Conservation (phyloP, 768 basidiomycete genomes). For the Phylloporus arenicola region DNA sequence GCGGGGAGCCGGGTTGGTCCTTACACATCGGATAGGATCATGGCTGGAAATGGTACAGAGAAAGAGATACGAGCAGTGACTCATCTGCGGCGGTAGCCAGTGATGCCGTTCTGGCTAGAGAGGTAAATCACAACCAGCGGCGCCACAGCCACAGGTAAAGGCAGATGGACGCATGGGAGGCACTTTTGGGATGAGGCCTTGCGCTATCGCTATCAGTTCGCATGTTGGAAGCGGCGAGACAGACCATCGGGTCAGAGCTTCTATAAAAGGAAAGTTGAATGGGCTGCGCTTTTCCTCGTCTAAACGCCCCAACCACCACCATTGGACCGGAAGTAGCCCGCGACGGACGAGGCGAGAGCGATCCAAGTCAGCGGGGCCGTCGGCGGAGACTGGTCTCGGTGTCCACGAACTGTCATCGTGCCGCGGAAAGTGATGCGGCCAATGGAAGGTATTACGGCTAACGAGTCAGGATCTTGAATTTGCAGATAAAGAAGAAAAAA, state of each 20-base stretch:
- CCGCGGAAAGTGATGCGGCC: conserved; percentile 27
- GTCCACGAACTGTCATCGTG: conserved; percentile 8
- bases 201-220: not conserved
- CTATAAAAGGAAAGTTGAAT: conserved; percentile 28
- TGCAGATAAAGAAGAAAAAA: conserved; percentile 32
- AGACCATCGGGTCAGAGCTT: conserved; percentile 16
- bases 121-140: conserved; percentile 21
- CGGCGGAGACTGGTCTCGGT: conserved; percentile 25
- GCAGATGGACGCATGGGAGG: not conserved
- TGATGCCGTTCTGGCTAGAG: not conserved
- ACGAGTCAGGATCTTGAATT: conserved; percentile 29
- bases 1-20: conserved; percentile 8
- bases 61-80: not conserved
- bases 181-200: not conserved
- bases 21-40: conserved; percentile 3
- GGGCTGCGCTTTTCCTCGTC: not conserved
- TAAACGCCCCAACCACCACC: not conserved
- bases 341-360: conserved; percentile 4
- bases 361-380: conserved; percentile 23
- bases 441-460: conserved; percentile 27
- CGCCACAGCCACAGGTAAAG: conserved; percentile 18
- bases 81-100: not conserved
- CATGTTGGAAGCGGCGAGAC: conserved; percentile 3
- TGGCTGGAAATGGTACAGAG: conserved; percentile 3
- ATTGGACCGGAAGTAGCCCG: conserved; percentile 15